These are phyloP conservation scores for Rhododendron henanense DNA, from an alignment of 148 eudicot genomes.

Conservation along the genomic window DNA sequence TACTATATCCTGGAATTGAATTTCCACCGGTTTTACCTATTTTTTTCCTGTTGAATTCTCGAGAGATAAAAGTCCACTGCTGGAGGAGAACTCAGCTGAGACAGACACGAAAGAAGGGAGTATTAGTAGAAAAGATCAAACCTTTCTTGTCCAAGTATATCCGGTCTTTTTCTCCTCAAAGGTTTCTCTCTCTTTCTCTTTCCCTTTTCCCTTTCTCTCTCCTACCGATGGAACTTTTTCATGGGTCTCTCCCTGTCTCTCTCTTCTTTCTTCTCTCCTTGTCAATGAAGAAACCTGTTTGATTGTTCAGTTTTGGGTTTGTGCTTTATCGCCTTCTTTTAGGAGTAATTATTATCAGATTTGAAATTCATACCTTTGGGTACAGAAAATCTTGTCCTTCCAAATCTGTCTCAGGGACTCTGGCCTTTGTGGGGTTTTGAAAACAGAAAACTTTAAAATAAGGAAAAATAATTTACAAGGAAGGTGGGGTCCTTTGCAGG, in stretches of 20 bases:
- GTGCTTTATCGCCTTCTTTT: conserved; percentile 15
- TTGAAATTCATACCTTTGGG: conserved; percentile 30
- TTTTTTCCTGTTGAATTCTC: conserved; percentile 1
- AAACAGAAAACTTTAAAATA: conserved; percentile 13
- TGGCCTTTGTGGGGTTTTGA: conserved; percentile 26
- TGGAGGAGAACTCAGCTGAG: conserved; percentile 12
- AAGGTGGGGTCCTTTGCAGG: conserved; percentile 49
- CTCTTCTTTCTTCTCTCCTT: conserved; percentile 26
- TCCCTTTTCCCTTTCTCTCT: not conserved
- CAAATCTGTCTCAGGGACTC: conserved; percentile 29
- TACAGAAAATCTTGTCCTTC: conserved; percentile 61
- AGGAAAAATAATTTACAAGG: conserved; percentile 1
- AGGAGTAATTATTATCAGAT: conserved; percentile 25
- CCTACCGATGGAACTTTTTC: conserved; percentile 12
- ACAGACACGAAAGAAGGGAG: not conserved
- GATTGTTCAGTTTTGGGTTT: conserved; percentile 24
- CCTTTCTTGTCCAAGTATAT: conserved; percentile 28
- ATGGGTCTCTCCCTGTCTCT: conserved; percentile 8
- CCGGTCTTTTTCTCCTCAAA: not conserved
- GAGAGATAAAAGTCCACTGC: not conserved
- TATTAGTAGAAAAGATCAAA: conserved; percentile 22
- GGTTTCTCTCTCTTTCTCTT: conserved; percentile 10
- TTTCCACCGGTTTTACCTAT: not conserved
- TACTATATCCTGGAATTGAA: not conserved
- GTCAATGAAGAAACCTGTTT: conserved; percentile 42